phyloP scores from a whole-genome alignment of 257 asterid species.

The Ajuga chamaepitys region DNA sequence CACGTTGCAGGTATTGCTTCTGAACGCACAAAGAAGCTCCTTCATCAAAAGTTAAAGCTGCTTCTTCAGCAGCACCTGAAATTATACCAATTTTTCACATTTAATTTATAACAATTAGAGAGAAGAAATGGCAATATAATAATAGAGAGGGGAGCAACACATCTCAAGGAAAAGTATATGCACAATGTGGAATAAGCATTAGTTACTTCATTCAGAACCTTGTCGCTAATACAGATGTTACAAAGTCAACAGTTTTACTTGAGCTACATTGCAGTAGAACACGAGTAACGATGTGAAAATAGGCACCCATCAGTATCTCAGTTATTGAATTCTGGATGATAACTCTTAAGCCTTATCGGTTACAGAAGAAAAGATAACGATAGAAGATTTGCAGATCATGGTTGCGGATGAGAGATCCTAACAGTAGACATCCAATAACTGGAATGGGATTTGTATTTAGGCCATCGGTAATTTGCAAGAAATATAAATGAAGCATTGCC shows the following conservation, averaged over 20 bases:
- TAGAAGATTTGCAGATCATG: not conserved
- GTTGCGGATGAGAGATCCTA: not conserved
- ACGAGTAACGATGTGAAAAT: not conserved
- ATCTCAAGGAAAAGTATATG: not conserved
- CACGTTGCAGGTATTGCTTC: slow-evolving; percentile 55
- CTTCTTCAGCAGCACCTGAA: slow-evolving; percentile 95
- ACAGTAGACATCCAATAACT: no score
- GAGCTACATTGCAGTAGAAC: not conserved
- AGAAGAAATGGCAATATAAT: slow-evolving; percentile 8
- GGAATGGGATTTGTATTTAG: not conserved
- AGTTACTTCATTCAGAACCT: not conserved
- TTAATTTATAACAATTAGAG: slow-evolving; percentile 9
- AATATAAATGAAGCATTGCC: not conserved
- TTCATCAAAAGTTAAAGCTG: slow-evolving; percentile 74
- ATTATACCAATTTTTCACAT: slow-evolving; percentile 5
- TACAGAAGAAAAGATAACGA: not conserved
- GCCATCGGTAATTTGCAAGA: not conserved
- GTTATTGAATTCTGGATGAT: not conserved
- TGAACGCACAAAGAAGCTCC: slow-evolving; percentile 67
- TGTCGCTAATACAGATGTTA: not conserved
- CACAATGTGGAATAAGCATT: not conserved
- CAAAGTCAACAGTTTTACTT: not conserved
- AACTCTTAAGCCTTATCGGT: not conserved
- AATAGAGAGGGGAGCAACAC: not conserved
- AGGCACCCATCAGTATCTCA: not conserved